Evolutionary conservation across 2,329 filamentous ascomycete genomes (phyloP).

Genomic region (Dactylellina leptospora): DNA sequence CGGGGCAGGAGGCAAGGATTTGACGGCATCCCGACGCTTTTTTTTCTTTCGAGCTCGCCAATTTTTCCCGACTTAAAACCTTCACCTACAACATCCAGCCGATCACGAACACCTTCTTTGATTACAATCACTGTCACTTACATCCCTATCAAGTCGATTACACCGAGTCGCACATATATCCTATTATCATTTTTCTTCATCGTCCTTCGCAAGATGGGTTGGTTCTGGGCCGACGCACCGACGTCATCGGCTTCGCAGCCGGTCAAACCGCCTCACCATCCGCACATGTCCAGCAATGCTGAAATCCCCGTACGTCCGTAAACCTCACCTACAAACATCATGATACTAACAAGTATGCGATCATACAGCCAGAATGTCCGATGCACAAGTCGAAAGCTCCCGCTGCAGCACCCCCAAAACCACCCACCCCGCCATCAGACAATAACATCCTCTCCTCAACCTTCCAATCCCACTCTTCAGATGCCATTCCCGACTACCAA

Average conservation of each 20-base stretch:
- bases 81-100: slow-evolving; percentile 4
- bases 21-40: slow-evolving; percentile 23
- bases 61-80: slow-evolving; percentile 26
- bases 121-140: background rate
- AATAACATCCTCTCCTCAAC: slow-evolving; percentile 58
- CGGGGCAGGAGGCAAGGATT: slow-evolving; percentile 11
- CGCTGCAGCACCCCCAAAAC: slow-evolving; percentile 54
- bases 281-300: slow-evolving; percentile 11
- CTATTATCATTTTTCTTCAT: slow-evolving; percentile 16
- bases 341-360: slow-evolving; percentile 49
- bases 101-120: background rate
- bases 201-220: slow-evolving; percentile 68
- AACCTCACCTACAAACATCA: slow-evolving; percentile 13
- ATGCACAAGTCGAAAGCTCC: slow-evolving; percentile 69
- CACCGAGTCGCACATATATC: slow-evolving; percentile 2
- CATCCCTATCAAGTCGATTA: background rate
- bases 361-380: slow-evolving; percentile 71
- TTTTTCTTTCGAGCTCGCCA: slow-evolving; percentile 27
- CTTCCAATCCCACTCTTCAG: slow-evolving; percentile 58
- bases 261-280: slow-evolving; percentile 44
- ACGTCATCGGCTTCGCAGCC: slow-evolving; percentile 39
- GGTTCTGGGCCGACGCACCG: slow-evolving; percentile 73
- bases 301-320: slow-evolving; percentile 53
- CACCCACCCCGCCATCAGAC: slow-evolving; percentile 56
- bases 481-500: slow-evolving; percentile 52